Conservation (phyloP, 2,329 filamentous ascomycete species). For the Blastomyces parvus region DNA sequence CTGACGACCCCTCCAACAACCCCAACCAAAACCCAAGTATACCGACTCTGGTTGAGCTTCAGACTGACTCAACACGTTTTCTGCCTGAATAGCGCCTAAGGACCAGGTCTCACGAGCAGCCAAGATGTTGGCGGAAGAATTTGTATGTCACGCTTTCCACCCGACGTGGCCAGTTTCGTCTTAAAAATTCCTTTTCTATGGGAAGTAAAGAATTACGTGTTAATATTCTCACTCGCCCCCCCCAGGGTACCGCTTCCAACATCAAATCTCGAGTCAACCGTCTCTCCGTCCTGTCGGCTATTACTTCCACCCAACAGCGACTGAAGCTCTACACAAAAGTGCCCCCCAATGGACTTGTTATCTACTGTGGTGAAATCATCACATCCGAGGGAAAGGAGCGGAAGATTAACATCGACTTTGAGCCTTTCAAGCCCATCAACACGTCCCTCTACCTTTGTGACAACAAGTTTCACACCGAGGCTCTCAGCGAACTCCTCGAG, state of each 20-base stretch:
- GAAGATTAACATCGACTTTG: conserved; percentile 99
- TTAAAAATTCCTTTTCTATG: neutral
- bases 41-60: neutral
- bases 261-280: conserved; percentile 99
- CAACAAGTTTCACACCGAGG: conserved; percentile 99
- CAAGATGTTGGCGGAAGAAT: conserved; percentile 99
- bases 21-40: neutral
- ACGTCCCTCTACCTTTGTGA: conserved; percentile 98
- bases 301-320: conserved; percentile 97
- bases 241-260: conserved; percentile 89
- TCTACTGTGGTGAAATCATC: conserved; percentile 99
- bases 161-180: neutral
- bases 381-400: conserved; percentile 96
- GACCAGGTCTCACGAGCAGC: conserved; percentile 92
- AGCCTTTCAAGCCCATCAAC: conserved; percentile 99
- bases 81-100: conserved; percentile 63
- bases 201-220: neutral
- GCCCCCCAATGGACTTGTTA: conserved; percentile 89
- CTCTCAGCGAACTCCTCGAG: conserved; percentile 90
- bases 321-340: conserved; percentile 99
- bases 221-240: conserved; percentile 13
- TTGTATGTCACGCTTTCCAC: conserved; percentile 51
- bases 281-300: conserved; percentile 93
- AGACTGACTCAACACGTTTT: conserved; percentile 5
- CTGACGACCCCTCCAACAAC: neutral